A percentile compares a stretch with the other conserved stretches of the same genome.
phyloP scores from a whole-genome alignment of 352 stramenopile genomes.

The Globisporangium apiculatum region DNA sequence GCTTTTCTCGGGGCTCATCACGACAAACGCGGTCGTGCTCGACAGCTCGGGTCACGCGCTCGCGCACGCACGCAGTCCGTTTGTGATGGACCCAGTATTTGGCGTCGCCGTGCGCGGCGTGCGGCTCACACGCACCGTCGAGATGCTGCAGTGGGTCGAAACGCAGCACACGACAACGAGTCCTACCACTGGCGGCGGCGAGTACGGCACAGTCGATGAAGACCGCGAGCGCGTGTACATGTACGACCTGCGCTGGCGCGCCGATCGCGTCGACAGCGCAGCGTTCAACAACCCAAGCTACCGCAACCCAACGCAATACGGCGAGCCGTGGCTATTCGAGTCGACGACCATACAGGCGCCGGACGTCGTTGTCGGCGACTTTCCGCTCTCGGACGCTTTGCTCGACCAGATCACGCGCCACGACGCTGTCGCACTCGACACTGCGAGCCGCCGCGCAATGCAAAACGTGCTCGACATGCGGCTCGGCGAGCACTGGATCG shows the following conservation, averaged over 20 bases:
- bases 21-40: slow-evolving; percentile 15
- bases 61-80: slow-evolving; percentile 23
- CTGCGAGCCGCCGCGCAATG: slow-evolving; percentile 42
- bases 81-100: slow-evolving; percentile 55
- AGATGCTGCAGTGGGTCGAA: slow-evolving; percentile 84
- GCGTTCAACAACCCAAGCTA: slow-evolving; percentile 56
- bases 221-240: slow-evolving; percentile 62
- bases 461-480: slow-evolving; percentile 43
- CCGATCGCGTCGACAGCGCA: slow-evolving; percentile 43
- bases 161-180: slow-evolving; percentile 22
- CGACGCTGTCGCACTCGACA: slow-evolving; percentile 41
- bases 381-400: slow-evolving; percentile 39
- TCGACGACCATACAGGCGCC: slow-evolving; percentile 20
- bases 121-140: slow-evolving; percentile 48
- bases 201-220: slow-evolving; percentile 14
- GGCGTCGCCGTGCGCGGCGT: slow-evolving; percentile 62
- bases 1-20: slow-evolving; percentile 49
- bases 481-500: slow-evolving; percentile 30
- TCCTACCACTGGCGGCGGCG: slow-evolving; percentile 36
- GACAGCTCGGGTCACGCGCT: slow-evolving; percentile 16
- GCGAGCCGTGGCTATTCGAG: slow-evolving; percentile 33
- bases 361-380: slow-evolving; percentile 53
- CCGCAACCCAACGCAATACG: slow-evolving; percentile 49
- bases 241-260: slow-evolving; percentile 59
- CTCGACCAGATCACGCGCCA: slow-evolving; percentile 64